Evolutionary conservation across 2,329 filamentous ascomycete genomes (phyloP), one percentile per base, ranked within the genome.

Genomic region (Capronia coronata): DNA sequence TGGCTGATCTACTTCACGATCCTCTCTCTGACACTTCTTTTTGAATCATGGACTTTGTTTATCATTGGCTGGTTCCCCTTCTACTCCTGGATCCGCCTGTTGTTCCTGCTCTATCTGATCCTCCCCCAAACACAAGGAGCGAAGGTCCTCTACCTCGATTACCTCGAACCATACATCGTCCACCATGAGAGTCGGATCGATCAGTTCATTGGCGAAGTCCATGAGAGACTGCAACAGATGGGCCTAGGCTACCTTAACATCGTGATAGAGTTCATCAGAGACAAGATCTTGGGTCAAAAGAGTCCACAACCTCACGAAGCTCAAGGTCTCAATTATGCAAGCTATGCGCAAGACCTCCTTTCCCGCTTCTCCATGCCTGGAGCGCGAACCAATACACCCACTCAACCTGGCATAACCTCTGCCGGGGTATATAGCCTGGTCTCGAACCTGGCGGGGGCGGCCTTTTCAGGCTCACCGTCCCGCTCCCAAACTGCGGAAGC

Each of bases 1-100:
- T 98, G 93, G 93, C 80, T 97, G 59, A 97, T 97, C 86, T 98
- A 97, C 78, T 98, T 91, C 86, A 88, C 95, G 53, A 88, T 95
- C 19, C 79, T 96, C 58, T 86, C 87, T 54, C 84, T 87, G 66
- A 80, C 83, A 61, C 76, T 90, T 49, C 79, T 93, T 54, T 80
- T 83, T 68, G 93, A 97, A 72, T 90, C 85, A 40, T 94, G 89
- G 80, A 82, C 86, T 49, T 81, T 84, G 62, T 95, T 91, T 71
- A 83, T 97, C 63, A 78, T 97, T 40, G 78, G 78, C 66, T 97
- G 89, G 84, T 74, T 97, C 30, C 93, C 93, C 2, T 94, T 97
- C 69, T 98, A 96, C 71, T 80, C 87, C 60, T 96, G 90, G 79
- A 75, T 95, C 62, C 88, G 93, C 58, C 80, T 96, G 47, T 74